phyloP scores from a whole-genome alignment of 495 filamentous ascomycete genomes.

The Acidiella bohemica region DNA sequence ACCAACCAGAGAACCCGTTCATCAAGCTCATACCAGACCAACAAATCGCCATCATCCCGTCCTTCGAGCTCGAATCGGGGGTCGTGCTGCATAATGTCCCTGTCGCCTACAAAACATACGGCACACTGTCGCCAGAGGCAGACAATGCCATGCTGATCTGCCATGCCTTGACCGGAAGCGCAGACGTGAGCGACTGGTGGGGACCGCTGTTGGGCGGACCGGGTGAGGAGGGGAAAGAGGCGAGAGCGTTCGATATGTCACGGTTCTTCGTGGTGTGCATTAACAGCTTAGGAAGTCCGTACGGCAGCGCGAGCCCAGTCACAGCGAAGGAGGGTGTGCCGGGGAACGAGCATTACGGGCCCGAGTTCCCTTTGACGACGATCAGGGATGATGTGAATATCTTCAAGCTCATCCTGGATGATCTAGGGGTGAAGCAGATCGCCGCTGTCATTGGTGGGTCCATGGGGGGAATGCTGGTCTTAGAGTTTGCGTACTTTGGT shows the following conservation, averaged over 20 bases:
- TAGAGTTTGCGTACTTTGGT: conserved; percentile 95
- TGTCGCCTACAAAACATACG: conserved; percentile 80
- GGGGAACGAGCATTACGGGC: conserved; percentile 67
- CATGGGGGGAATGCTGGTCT: conserved; percentile 92
- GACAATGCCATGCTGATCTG: conserved; percentile 97
- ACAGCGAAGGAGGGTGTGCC: conserved; percentile 72
- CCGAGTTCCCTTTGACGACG: conserved; percentile 91
- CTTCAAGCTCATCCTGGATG: conserved; percentile 81
- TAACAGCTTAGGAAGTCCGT: conserved; percentile 92
- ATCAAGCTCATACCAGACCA: conserved; percentile 75
- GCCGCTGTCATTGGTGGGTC: conserved; percentile 92
- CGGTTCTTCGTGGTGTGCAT: conserved; percentile 91
- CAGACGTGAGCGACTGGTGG: conserved; percentile 97
- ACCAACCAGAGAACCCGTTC: conserved; percentile 86
- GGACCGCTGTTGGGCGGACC: conserved; percentile 80
- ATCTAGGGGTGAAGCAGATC: conserved; percentile 72
- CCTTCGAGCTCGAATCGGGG: conserved; percentile 87
- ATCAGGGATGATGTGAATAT: conserved; percentile 89
- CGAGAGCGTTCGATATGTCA: conserved; percentile 67
- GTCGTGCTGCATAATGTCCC: conserved; percentile 77
- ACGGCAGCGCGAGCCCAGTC: conserved; percentile 90
- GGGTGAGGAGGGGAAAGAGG: conserved; percentile 39
- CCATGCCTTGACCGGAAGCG: conserved; percentile 89
- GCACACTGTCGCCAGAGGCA: conserved; percentile 53
- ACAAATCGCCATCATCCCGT: conserved; percentile 68